A percentile compares a stretch with the other conserved stretches of the same genome.
These are phyloP conservation scores for Didymella pinodella DNA, from an alignment of 2,329 filamentous ascomycete species.

Conservation along the genomic window DNA sequence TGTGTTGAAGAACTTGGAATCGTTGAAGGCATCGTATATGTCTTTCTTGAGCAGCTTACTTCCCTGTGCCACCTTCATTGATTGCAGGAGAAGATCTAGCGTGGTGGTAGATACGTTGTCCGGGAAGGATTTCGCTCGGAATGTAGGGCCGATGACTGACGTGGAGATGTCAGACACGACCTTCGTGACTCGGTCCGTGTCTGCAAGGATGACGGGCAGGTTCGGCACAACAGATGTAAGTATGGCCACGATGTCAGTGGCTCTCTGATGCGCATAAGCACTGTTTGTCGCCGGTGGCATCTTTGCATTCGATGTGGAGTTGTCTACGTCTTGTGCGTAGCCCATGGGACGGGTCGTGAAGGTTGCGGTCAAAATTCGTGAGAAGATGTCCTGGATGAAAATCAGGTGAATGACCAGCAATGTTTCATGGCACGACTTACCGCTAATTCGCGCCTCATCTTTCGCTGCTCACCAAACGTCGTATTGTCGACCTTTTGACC, in stretches of 20 bases:
- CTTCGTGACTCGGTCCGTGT: conserved; percentile 81
- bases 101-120: conserved; percentile 78
- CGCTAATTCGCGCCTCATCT: conserved; percentile 88
- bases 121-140: conserved; percentile 86
- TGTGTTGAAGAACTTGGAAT: conserved; percentile 82
- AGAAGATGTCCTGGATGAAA: conserved; percentile 76
- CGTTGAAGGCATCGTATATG: conserved; percentile 88
- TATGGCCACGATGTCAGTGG: conserved; percentile 75
- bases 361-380: conserved; percentile 86
- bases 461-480: conserved; percentile 91
- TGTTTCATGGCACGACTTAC: conserved; percentile 62
- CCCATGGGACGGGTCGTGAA: conserved; percentile 87
- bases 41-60: conserved; percentile 95
- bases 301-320: conserved; percentile 43
- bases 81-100: conserved; percentile 76
- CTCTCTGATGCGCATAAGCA: conserved; percentile 53
- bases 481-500: conserved; percentile 98
- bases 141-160: conserved; percentile 80
- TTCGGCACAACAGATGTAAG: conserved; percentile 80
- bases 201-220: conserved; percentile 81
- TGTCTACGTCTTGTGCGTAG: conserved; percentile 67
- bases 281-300: conserved; percentile 38
- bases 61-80: conserved; percentile 78
- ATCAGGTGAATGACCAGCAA: conserved; percentile 22
- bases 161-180: conserved; percentile 83